phyloP scores from a whole-genome alignment of 805 yeast genomes.

The Candida railenensis region DNA sequence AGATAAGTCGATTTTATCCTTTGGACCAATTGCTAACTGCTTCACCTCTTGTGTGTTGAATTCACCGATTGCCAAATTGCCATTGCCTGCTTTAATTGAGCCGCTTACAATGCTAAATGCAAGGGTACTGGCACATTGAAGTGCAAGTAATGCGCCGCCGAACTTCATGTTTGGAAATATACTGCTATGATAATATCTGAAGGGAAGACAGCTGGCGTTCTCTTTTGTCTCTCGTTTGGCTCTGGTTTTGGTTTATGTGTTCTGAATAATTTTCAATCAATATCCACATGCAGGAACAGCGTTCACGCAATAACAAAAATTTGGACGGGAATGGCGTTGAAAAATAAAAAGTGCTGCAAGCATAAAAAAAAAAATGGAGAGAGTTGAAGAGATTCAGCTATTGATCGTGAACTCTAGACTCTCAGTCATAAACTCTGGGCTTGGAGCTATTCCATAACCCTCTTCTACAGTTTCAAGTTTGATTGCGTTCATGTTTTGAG shows the following conservation, averaged over 20 bases:
- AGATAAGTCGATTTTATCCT: constrained; percentile 29
- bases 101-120: constrained; percentile 33
- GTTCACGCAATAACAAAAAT: neutral
- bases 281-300: neutral
- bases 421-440: neutral
- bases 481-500: neutral
- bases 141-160: constrained; percentile 1
- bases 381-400: too few relatives aligned
- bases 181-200: neutral
- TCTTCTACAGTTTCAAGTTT: neutral
- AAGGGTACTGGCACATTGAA: constrained; percentile 13
- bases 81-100: constrained; percentile 23
- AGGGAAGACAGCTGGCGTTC: neutral
- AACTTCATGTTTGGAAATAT: constrained; percentile 1
- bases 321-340: too few relatives aligned
- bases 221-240: neutral
- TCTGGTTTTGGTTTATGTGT: neutral
- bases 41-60: constrained; percentile 29
- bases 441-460: neutral
- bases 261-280: neutral
- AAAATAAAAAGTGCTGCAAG: neutral
- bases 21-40: constrained; percentile 28
- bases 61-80: constrained; percentile 27
- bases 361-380: too few relatives aligned
- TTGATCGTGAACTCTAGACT: too few relatives aligned